Conservation (phyloP, 2,329 filamentous ascomycete species). For the Penicillium sp. region DNA sequence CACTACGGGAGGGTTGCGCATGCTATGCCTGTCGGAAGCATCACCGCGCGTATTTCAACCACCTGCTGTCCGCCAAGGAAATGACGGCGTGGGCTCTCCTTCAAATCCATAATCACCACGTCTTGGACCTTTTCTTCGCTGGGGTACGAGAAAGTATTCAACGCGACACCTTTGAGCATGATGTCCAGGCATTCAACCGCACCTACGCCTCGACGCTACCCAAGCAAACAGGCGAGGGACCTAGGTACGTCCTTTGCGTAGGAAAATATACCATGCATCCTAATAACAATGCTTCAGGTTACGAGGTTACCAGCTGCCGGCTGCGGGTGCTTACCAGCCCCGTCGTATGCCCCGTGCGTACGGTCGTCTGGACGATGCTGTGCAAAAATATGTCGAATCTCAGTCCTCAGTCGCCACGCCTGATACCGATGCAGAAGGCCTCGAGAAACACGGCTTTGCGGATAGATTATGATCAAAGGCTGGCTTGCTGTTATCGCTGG, state of each 20-base stretch:
- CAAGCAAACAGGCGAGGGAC: constrained; percentile 70
- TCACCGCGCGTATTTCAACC: constrained; percentile 81
- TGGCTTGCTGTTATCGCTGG: no score
- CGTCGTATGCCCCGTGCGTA: constrained; percentile 69
- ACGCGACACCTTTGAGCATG: constrained; percentile 53
- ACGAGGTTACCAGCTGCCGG: constrained; percentile 78
- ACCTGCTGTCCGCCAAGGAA: constrained; percentile 84
- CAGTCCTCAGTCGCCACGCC: constrained; percentile 52
- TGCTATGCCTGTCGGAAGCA: constrained; percentile 85
- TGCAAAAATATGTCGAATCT: constrained; percentile 49
- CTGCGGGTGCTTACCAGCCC: constrained; percentile 58
- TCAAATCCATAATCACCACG: constrained; percentile 83
- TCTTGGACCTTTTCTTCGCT: constrained; percentile 70
- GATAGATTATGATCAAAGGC: constrained; percentile 38
- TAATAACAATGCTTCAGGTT: constrained; percentile 44
- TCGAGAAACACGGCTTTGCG: constrained; percentile 59
- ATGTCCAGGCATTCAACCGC: constrained; percentile 59
- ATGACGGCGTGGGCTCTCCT: constrained; percentile 95
- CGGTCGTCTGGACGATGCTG: constrained; percentile 55
- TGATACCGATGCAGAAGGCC: constrained; percentile 50
- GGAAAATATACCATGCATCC: no score
- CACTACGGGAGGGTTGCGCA: constrained; percentile 62
- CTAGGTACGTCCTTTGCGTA: constrained; percentile 62
- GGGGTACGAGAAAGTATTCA: constrained; percentile 65
- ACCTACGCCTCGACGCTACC: constrained; percentile 71